Conservation (phyloP, 2,329 filamentous ascomycete genomes). For the Nigrospora osmanthi region DNA sequence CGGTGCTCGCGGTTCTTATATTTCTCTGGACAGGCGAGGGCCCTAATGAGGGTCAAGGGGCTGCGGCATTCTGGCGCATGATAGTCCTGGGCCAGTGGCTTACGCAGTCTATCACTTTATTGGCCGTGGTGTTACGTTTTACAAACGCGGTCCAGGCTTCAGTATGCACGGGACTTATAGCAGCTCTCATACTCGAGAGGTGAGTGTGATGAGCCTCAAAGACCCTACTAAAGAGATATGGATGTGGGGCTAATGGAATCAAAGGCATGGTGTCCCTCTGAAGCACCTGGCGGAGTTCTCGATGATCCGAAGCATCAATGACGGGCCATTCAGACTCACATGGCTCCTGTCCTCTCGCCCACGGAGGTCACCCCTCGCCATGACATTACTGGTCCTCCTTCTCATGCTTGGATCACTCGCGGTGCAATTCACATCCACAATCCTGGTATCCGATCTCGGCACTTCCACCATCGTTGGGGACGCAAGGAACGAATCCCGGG, state of each 20-base stretch:
- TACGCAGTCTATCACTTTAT: not conserved
- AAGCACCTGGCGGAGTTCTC: not conserved
- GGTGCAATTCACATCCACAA: not conserved
- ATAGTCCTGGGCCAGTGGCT: not conserved
- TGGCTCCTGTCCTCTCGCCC: not conserved
- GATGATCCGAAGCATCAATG: not conserved
- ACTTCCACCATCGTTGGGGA: not conserved
- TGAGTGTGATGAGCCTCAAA: not conserved
- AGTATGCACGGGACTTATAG: not conserved
- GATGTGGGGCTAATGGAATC: too few species aligned
- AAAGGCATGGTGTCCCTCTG: not conserved
- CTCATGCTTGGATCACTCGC: not conserved
- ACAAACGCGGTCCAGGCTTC: not conserved
- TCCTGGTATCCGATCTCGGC: not conserved
- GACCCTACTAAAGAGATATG: too few species aligned
- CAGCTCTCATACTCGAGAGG: not conserved
- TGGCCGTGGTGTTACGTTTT: not conserved
- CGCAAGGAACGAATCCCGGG: not conserved
- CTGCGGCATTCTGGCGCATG: not conserved
- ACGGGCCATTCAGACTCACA: not conserved
- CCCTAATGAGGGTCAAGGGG: not conserved
- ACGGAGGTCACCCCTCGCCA: not conserved
- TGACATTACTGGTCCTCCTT: not conserved
- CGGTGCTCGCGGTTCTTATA: not conserved
- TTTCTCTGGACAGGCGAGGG: not conserved